Evolutionary conservation across 345 rosid genomes (phyloP).

Genomic region (Kernera saxatilis): DNA sequence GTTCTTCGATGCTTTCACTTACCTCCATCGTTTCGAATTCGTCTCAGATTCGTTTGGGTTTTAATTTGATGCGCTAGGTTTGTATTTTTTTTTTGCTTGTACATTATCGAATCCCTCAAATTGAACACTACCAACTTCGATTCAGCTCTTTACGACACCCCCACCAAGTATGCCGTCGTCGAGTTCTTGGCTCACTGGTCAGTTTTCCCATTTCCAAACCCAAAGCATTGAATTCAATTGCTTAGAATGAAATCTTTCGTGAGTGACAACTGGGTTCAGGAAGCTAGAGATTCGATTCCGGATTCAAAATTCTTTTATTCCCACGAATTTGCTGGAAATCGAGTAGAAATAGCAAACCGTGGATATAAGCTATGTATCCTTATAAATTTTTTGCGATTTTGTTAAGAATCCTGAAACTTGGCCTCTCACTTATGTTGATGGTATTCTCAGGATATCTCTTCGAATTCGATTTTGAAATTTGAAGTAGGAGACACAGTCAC

Average conservation of each 20-base stretch:
- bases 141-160: constrained; percentile 52
- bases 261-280: no score
- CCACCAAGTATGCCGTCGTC: constrained; percentile 71
- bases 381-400: not conserved
- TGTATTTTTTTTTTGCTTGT: no score
- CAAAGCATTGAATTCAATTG: constrained; percentile 18
- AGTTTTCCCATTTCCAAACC: constrained; percentile 14
- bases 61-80: no score
- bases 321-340: not conserved
- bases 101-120: no score
- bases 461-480: no score
- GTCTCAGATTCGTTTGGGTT: no score
- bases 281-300: constrained; percentile 2
- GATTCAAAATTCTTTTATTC: constrained; percentile 4
- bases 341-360: constrained; percentile 58
- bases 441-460: no score
- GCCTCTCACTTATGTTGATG: no score
- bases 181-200: constrained; percentile 97
- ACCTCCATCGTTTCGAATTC: no score
- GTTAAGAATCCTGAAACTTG: no score
- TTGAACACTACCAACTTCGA: constrained; percentile 69
- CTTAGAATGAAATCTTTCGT: constrained; percentile 16
- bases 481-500: no score
- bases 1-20: no score
- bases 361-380: constrained; percentile 99